Evolutionary conservation across 495 filamentous ascomycete genomes (phyloP).

Genomic region (Annulohypoxylon moriforme): DNA sequence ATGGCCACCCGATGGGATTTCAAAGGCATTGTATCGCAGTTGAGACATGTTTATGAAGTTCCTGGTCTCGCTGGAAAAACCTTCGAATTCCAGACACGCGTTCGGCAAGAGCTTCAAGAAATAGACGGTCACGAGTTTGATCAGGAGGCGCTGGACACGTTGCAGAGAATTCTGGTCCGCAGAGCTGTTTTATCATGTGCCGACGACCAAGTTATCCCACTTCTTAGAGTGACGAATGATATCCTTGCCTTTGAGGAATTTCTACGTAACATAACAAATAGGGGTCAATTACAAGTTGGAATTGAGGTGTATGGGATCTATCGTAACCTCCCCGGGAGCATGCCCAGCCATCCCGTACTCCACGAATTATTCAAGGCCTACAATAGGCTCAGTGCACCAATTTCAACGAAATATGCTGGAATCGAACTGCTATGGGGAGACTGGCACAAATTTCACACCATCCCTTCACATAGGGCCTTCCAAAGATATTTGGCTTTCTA

Average conservation of each 20-base stretch:
- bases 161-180: constrained; percentile 46
- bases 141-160: constrained; percentile 33
- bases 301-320: constrained; percentile 51
- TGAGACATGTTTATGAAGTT: constrained; percentile 25
- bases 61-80: constrained; percentile 40
- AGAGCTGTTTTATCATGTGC: constrained; percentile 41
- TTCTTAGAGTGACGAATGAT: constrained; percentile 48
- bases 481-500: constrained; percentile 63
- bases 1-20: constrained; percentile 44
- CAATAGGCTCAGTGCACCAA: constrained; percentile 44
- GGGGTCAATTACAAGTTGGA: constrained; percentile 40
- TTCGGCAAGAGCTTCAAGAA: constrained; percentile 16
- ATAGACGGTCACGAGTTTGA: constrained; percentile 6
- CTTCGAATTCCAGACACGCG: constrained; percentile 30
- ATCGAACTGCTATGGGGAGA: constrained; percentile 66
- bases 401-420: constrained; percentile 49
- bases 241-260: constrained; percentile 46
- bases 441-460: constrained; percentile 56
- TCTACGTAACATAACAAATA: constrained; percentile 26
- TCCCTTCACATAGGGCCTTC: constrained; percentile 57
- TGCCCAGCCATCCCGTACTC: constrained; percentile 49
- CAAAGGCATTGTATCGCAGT: constrained; percentile 25
- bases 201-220: constrained; percentile 37
- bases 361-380: constrained; percentile 56
- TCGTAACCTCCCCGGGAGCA: constrained; percentile 47